These are phyloP conservation scores for Arabis alpina DNA, from an alignment of 345 rosid genomes.

Conservation along the genomic window DNA sequence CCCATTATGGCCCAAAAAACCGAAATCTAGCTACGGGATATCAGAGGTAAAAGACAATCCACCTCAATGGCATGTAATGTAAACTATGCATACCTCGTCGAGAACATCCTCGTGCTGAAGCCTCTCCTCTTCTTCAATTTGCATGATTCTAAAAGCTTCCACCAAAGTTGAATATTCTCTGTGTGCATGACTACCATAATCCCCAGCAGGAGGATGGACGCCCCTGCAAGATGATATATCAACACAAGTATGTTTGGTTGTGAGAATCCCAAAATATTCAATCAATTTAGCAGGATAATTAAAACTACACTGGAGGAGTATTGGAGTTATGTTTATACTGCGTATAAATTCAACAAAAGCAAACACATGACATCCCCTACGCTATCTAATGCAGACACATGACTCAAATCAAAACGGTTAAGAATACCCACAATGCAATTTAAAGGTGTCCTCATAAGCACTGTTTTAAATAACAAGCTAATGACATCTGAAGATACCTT, in stretches of 20 bases:
- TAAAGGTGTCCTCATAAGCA: slow-evolving; percentile 10
- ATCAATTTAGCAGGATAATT: not conserved
- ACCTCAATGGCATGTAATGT: slow-evolving; percentile 17
- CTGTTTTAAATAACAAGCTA: slow-evolving; percentile 10
- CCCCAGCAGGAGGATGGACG: slow-evolving; percentile 68
- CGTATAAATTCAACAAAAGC: slow-evolving; percentile 13
- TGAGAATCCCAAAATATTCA: slow-evolving; percentile 8
- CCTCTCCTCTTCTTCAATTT: slow-evolving; percentile 70
- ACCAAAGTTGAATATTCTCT: slow-evolving; percentile 70
- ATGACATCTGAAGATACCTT: slow-evolving; percentile 52
- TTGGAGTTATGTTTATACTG: not conserved
- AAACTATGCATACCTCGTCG: slow-evolving; percentile 60
- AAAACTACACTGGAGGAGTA: not conserved
- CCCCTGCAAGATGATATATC: slow-evolving; percentile 54
- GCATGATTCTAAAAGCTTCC: slow-evolving; percentile 85
- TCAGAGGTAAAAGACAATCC: not conserved
- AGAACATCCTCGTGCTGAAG: slow-evolving; percentile 68
- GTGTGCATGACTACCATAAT: slow-evolving; percentile 60
- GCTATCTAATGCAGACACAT: slow-evolving; percentile 16
- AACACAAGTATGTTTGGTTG: slow-evolving; percentile 11
- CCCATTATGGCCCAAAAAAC: not conserved
- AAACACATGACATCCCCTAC: slow-evolving; percentile 3
- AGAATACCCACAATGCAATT: slow-evolving; percentile 1
- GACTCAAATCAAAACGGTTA: slow-evolving; percentile 8
- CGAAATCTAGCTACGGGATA: slow-evolving; percentile 11